Base-by-base conservation (phyloP, 1,284 basidiomycete genomes). In the Leccinum holopus region DNA sequence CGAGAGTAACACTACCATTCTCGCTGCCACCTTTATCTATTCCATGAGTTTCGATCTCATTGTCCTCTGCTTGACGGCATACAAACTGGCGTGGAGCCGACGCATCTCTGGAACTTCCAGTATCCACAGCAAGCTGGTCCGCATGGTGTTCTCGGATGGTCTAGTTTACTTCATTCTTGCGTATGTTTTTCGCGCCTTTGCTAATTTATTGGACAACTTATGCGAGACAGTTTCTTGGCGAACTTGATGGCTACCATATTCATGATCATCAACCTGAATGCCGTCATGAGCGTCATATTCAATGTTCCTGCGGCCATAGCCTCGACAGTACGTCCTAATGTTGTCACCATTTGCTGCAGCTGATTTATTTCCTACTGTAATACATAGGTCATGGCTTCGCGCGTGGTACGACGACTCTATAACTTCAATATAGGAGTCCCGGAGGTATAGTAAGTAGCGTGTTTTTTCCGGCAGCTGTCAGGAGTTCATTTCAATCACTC, bases 321-420 rank as follows among this genome's bases (percentile, higher is more conserved):
- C 16, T 77, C 76, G n/a, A 85, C 84, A 1, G 78, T 79, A 64
- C 35, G 76, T 67, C 52, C 30, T 37, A 9, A 18, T 44, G 55
- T 60, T n/a, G 62, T 41, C 35, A 32, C 25, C 28, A 3, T 28
- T 28, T 32, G 33, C 37, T 16, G 8, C 25, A 44, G 53, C 8
- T 11, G 39, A 51, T 66, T 60, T 47, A 2, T 25, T 60, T 12
- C 66, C 44, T 39, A 63, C 44, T 37, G 35, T 37, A 7, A 21
- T 47, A 10, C 57, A 9, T 62, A 90, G 88, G 87, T 90, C 68
- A 85, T 87, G 18, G 87, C 88, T 1, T 86, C 84, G 65, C 84
- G 88, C n/a, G 86, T 83, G 18, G 88, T 90, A 21, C 84, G 88
- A 57, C 78, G 87, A 41, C 73, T 90, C 55, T 83, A 82, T 44